Base-by-base conservation (phyloP, 2,329 filamentous ascomycete genomes). In the Aspergillus sp. region DNA sequence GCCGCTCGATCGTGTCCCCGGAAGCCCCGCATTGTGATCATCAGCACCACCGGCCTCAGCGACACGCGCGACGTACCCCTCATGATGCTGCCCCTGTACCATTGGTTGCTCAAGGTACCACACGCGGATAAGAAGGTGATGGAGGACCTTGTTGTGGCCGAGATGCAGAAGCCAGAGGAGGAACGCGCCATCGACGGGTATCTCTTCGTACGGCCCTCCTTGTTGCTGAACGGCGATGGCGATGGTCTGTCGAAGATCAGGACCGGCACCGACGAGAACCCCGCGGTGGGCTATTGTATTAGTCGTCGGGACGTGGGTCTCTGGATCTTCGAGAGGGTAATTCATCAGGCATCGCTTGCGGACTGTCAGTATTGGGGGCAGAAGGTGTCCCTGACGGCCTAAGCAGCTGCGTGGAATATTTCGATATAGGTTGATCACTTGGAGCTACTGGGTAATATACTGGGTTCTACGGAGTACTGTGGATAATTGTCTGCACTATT, bases 51-150 rank as follows among this genome's bases (percentile, higher is more conserved):
- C 2, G 76, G 74, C 12, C 64, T 77, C 13, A 66, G 64, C 4
- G 66, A 67, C 19, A 67, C 66, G 15, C 72, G 72, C 17, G 72
- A 76, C 58, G 66, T 73, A 19, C 76, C 76, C 0, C 55, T 71
- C 4, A 63, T 64, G 5, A 68, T 78, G 62, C 60, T 65, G 8
- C 72, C 73, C 2, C 23, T 78, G 32, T 78, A 78, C 50, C 63
- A 70, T 17, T 69, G 64, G 59, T 32, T 72, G 38, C 67, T 72
- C 60, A 68, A 67, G 55, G 70, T 64, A n/a, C 69, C 69, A 21
- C 69, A 82, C 60, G 71, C 67, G 19, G 76, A 79, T 59, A 79
- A 79, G 69, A 64, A 60, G 58, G 64, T 68, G 4, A 78, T 73
- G 68, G 73, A 76, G 57, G 56, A 57, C 30, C 36, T 66, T 9